A percentile compares a stretch with the other conserved stretches of the same genome.
Conservation (phyloP, 345 rosid species). For the Aquilaria yunnanensis region DNA sequence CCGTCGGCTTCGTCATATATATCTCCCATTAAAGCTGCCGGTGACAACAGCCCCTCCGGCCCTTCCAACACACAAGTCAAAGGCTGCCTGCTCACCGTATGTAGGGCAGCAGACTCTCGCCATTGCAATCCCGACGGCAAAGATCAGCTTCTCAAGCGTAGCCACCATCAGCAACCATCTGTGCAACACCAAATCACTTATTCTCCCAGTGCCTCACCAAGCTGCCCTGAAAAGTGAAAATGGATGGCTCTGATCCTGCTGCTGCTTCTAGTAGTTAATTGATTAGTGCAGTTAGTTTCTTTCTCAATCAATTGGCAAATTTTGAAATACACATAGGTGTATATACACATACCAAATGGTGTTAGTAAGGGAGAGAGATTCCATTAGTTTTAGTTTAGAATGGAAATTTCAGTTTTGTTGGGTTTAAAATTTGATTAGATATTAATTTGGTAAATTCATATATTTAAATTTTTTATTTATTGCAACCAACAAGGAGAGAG, state of each 20-base stretch:
- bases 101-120: constrained; percentile 80
- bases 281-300: too few relatives aligned
- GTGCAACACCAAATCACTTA: constrained; percentile 59
- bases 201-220: constrained; percentile 27
- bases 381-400: too few relatives aligned
- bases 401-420: too few relatives aligned
- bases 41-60: constrained; percentile 11
- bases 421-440: too few relatives aligned
- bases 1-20: constrained; percentile 56
- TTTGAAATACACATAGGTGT: too few relatives aligned
- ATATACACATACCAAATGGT: too few relatives aligned
- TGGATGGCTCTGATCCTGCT: constrained; percentile 22
- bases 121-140: constrained; percentile 58
- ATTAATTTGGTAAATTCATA: too few relatives aligned
- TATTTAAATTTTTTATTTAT: too few relatives aligned
- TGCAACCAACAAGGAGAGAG: too few relatives aligned
- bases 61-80: constrained; percentile 5
- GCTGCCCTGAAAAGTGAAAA: constrained; percentile 19
- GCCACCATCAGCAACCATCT: constrained; percentile 57
- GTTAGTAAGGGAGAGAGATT: too few relatives aligned
- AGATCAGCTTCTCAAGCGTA: constrained; percentile 67
- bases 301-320: too few relatives aligned
- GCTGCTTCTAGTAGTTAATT: not conserved
- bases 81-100: constrained; percentile 56
- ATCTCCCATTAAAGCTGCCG: constrained; percentile 35